These are phyloP conservation scores for Coemansia sp. DNA, from an alignment of 192 early-diverging fungal genomes.

Conservation along the genomic window DNA sequence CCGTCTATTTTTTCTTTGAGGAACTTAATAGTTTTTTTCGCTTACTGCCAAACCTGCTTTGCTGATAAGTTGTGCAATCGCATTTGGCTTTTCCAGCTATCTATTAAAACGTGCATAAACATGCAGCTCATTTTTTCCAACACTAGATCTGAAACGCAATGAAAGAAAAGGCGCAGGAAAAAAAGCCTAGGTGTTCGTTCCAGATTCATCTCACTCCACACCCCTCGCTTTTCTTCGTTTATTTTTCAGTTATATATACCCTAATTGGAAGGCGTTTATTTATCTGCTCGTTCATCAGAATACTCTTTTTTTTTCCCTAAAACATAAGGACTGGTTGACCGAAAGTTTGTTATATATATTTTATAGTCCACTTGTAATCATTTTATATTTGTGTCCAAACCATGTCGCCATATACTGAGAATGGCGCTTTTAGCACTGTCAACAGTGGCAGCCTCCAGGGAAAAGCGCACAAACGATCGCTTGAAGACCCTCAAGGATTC, in stretches of 20 bases:
- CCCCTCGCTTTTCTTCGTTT: too few species aligned
- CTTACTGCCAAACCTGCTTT: too few species aligned
- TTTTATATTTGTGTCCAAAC: constrained; percentile 2
- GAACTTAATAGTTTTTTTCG: too few species aligned
- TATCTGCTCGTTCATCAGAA: not conserved
- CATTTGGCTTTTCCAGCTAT: too few species aligned
- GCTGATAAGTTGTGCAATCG: too few species aligned
- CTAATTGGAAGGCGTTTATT: too few species aligned
- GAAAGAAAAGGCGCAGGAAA: too few species aligned
- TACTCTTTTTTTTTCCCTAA: not conserved
- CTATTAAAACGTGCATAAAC: not conserved
- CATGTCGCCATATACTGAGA: not conserved
- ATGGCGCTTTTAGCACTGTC: not conserved
- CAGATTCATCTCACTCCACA: too few species aligned
- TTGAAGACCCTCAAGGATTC: constrained; percentile 42
- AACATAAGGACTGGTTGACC: not conserved
- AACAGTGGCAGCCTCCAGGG: constrained; percentile 16
- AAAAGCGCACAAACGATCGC: constrained; percentile 30
- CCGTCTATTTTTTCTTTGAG: not conserved
- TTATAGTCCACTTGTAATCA: not conserved
- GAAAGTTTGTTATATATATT: not conserved
- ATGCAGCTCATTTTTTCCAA: not conserved
- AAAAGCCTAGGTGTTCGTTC: too few species aligned
- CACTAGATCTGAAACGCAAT: not conserved
- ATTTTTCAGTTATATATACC: too few species aligned